phyloP scores from a whole-genome alignment of 1,284 basidiomycete species.

The Chiua sp. region DNA sequence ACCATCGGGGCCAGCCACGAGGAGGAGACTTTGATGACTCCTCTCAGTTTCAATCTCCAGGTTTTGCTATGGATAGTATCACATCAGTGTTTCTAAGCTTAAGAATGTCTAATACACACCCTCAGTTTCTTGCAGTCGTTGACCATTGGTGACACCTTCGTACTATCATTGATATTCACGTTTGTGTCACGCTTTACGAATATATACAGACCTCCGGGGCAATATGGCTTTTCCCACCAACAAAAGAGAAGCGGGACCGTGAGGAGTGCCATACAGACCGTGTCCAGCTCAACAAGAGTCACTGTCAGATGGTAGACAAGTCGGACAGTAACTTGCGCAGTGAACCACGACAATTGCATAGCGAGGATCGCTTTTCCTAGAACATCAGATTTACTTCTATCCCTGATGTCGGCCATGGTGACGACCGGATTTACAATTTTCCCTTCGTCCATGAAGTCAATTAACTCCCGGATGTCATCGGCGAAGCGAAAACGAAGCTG shows the following conservation, averaged over 20 bases:
- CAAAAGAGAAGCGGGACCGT: constrained; percentile 33
- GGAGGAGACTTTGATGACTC: too few relatives aligned
- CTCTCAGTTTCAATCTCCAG: too few relatives aligned
- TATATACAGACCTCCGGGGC: neutral
- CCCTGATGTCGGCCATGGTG: constrained; percentile 32
- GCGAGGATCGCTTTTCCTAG: constrained; percentile 36
- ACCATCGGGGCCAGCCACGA: too few relatives aligned
- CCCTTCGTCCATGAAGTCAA: too few relatives aligned
- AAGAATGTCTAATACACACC: too few relatives aligned
- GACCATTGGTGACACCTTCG: too few relatives aligned
- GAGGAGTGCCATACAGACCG: constrained; percentile 35
- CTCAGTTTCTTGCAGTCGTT: too few relatives aligned
- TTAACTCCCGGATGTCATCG: too few relatives aligned
- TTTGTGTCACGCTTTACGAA: too few relatives aligned
- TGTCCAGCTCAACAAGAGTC: constrained; percentile 39
- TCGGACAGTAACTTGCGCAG: constrained; percentile 34
- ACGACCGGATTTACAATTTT: constrained; percentile 6
- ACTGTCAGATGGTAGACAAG: constrained; percentile 25
- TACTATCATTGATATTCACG: too few relatives aligned
- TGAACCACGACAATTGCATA: constrained; percentile 40
- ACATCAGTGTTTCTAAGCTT: too few relatives aligned
- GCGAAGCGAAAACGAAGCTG: neutral
- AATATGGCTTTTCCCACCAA: constrained; percentile 44
- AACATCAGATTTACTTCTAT: constrained; percentile 35
- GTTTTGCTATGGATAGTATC: too few relatives aligned